Percentiles rank a stretch among this genome's conserved stretches.
These are phyloP conservation scores for Ammopiptanthus mongolicus DNA, from an alignment of 306 rosid species.

Conservation along the genomic window DNA sequence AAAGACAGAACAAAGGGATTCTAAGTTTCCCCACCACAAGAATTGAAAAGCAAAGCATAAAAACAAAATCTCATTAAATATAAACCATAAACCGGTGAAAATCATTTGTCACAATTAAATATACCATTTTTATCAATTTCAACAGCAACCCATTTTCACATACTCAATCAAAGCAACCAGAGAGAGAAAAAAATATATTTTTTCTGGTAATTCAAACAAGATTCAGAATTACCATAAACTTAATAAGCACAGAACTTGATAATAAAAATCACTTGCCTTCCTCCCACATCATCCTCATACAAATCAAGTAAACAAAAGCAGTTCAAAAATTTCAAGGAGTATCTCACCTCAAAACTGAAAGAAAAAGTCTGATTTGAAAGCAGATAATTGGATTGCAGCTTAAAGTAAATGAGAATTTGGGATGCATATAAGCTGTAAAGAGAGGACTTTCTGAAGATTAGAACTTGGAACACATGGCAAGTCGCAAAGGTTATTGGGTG, in stretches of 20 bases:
- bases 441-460: background rate
- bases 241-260: background rate
- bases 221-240: constrained; percentile 7
- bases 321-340: background rate
- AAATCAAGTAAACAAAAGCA: background rate
- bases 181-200: background rate
- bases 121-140: background rate
- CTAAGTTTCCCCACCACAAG: background rate
- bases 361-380: constrained; percentile 15
- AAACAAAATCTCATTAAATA: background rate
- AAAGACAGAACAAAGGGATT: background rate
- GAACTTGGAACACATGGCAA: background rate
- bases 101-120: background rate
- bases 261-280: background rate
- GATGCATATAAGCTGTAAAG: background rate
- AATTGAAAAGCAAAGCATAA: constrained; percentile 14
- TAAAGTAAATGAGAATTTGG: constrained; percentile 15
- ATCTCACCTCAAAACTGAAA: constrained; percentile 20
- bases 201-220: background rate
- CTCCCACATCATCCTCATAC: background rate
- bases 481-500: constrained; percentile 7
- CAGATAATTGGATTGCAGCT: constrained; percentile 2
- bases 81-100: constrained; percentile 4
- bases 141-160: constrained; percentile 7
- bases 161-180: background rate